Percentiles rank a stretch among this genome's conserved stretches.
phyloP scores from a whole-genome alignment of 2,329 filamentous ascomycete species.

The Fusarium nelsonii region DNA sequence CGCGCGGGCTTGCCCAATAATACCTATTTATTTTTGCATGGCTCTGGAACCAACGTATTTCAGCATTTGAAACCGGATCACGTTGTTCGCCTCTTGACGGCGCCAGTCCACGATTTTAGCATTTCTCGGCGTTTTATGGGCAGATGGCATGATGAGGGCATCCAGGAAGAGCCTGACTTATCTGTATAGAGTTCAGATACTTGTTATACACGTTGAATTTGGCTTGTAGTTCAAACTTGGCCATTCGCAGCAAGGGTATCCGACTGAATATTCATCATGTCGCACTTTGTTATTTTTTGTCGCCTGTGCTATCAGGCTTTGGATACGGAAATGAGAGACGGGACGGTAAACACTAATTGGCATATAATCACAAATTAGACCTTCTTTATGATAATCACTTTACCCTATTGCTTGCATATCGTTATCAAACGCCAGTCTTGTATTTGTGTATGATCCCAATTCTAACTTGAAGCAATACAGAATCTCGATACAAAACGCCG shows the following conservation, averaged over 20 bases:
- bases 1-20: constrained; percentile 39
- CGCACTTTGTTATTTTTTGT: constrained; percentile 15
- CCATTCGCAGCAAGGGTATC: constrained; percentile 25
- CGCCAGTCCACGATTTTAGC: constrained; percentile 38
- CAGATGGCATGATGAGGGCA: constrained; percentile 39
- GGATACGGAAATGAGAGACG: constrained; percentile 25
- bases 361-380: constrained; percentile 38
- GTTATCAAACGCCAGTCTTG: constrained; percentile 1
- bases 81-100: constrained; percentile 24
- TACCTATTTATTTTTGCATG: constrained; percentile 46
- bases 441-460: constrained; percentile 11
- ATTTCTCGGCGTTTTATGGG: constrained; percentile 48
- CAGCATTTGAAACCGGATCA: constrained; percentile 18
- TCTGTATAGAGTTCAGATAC: constrained; percentile 11
- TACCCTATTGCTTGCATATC: background rate
- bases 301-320: constrained; percentile 26
- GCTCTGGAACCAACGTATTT: constrained; percentile 39
- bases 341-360: constrained; percentile 27
- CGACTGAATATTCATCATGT: constrained; percentile 35
- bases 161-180: constrained; percentile 19
- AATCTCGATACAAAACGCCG: constrained; percentile 18
- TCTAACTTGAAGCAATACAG: background rate
- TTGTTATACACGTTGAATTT: constrained; percentile 17
- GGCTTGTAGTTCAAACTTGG: constrained; percentile 24
- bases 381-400: constrained; percentile 12